These are phyloP conservation scores for Aspergillus ruber DNA, from an alignment of 2,329 filamentous ascomycete genomes.

Conservation along the genomic window DNA sequence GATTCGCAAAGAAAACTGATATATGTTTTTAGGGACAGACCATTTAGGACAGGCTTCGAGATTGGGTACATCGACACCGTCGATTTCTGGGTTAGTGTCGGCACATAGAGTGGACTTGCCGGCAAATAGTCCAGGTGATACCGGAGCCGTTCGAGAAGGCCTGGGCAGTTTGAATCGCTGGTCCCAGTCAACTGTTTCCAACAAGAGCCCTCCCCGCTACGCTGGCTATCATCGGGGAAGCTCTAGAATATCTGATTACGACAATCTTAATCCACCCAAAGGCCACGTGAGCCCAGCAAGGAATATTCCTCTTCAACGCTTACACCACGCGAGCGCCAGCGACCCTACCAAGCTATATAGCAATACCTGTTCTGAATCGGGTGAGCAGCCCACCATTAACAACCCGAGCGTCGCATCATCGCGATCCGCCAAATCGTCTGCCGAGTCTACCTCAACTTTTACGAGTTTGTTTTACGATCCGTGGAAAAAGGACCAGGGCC, in stretches of 20 bases:
- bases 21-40: background rate
- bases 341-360: background rate
- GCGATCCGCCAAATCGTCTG: constrained; percentile 10
- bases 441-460: constrained; percentile 8
- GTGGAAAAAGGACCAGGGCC: constrained; percentile 1
- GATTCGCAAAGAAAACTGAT: background rate
- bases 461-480: constrained; percentile 9
- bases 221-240: constrained; percentile 17
- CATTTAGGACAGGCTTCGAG: background rate
- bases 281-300: constrained; percentile 8
- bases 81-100: constrained; percentile 2
- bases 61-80: constrained; percentile 3
- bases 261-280: constrained; percentile 7
- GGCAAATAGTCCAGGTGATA: constrained; percentile 9
- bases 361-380: background rate
- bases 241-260: constrained; percentile 17
- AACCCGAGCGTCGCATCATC: background rate
- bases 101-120: constrained; percentile 3
- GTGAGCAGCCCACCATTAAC: background rate
- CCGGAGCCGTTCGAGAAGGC: constrained; percentile 36
- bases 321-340: background rate
- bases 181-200: constrained; percentile 53
- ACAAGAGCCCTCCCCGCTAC: constrained; percentile 27
- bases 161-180: constrained; percentile 50
- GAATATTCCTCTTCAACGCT: constrained; percentile 2